Base-by-base conservation (phyloP, 225 moss, liverwort and hornwort genomes). In the Physcomitrium patens region DNA sequence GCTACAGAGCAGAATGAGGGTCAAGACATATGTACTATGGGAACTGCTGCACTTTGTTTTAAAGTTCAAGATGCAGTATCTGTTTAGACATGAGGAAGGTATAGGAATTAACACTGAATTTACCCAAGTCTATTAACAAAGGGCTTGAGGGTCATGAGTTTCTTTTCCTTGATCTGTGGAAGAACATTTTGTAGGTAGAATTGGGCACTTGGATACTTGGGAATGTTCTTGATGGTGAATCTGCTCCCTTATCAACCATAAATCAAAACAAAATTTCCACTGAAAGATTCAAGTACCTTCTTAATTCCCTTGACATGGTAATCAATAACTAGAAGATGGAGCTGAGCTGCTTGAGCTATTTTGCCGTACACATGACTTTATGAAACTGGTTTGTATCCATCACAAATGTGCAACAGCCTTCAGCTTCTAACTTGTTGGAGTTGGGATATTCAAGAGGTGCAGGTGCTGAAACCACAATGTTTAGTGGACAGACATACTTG, bases 71-170 rank as follows among this genome's bases (percentile, higher is more conserved):
- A 49, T 76, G 12, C 22, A 8, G 8, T 2, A 60, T 75, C n/a
- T 14, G 15, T 15, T 57, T 63, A 37, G 31, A 14, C 11, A 68
- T 53, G n/a, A n/a, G n/a, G n/a, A 12, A 12, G 12, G 43, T 0
- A 45, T 7, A 57, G 23, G 59, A 69, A 60, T 42, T 3, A 15
- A 12, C 53, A 61, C 31, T 9, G 3, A 54, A 4, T 27, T 19
- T 86, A 90, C 88, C 88, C 90, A 18, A 90, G 88, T 50, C 90
- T 83, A 68, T 90, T 83, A 37, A 90, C 88, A 51, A 88, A 88
- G 70, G 90, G 88, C 79, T 90, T 90, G 55, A 90, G 67, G 48
- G 81, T 81, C 75, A 88, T 80, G 58, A 90, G 80, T 67, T 71
- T 81, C 53, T 86, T 86, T 65, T 88, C 75, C 67, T 84, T 88